Evolutionary conservation across 192 early-diverging fungal species (phyloP), one percentile per base, ranked within the genome.

Genomic region (Jimgerdemannia flammicorona): DNA sequence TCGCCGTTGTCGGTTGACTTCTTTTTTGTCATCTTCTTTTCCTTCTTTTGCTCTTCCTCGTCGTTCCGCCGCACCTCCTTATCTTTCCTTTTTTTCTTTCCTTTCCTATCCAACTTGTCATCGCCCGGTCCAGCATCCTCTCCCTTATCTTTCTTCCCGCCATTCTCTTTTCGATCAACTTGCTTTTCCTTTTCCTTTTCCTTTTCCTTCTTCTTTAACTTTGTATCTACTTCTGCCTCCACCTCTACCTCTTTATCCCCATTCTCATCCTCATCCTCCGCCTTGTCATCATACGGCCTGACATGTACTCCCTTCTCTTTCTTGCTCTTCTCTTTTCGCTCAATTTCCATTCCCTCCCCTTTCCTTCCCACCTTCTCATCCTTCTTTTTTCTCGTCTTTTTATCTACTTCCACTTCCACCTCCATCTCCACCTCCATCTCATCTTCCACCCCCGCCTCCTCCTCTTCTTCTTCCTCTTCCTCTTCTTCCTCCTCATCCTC

Each of bases 401-500:
- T 67, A 71, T 82, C 78, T 9, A 82, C 75, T 18, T 84, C 77
- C 71, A 77, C 71, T 14, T 79, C 74, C 20, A 74, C 75, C 7
- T 43, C 65, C 18, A 78, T 72, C 40, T 73, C 71, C 3, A 66
- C 74, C n/a, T n/a, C n/a, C 59, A 73, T 44, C 9, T 59, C 72
- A 0, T 74, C 78, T 29, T 75, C 74, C 43, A 71, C 68, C 54
- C 42, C 70, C 14, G 44, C 69, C n/a, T 67, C 71, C 11, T 71
- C 70, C 54, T 73, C 72, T 72, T 78, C 72, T 19, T 72, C 69
- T 18, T 74, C 75, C 0, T 81, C 83, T 0, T 77, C 79, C 0
- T 88, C 87, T 70, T 90, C 87, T 2, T 87, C 87, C 0, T 84
- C 87, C 0, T 83, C 83, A 2, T 82, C 86, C 0, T 78, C 79